Percentiles rank a stretch among this genome's conserved stretches.
Evolutionary conservation across 2,329 filamentous ascomycete genomes (phyloP).

Genomic region (Intubia oerlemansii): DNA sequence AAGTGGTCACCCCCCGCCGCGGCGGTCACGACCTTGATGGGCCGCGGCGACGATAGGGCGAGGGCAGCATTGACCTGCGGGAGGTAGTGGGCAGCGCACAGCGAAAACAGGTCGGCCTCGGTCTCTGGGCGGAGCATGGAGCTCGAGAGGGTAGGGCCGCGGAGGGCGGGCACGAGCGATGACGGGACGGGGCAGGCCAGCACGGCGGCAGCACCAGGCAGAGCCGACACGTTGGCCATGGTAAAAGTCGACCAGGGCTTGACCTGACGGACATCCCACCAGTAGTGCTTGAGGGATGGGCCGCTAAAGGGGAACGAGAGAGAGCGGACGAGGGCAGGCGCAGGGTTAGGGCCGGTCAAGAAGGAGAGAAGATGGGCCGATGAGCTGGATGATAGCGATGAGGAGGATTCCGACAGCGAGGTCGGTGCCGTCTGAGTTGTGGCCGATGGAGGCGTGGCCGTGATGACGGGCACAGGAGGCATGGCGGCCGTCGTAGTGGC

Average conservation of each 20-base stretch:
- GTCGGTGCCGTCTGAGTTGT: background rate
- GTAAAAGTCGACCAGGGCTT: slow-evolving; percentile 69
- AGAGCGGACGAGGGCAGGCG: slow-evolving; percentile 61
- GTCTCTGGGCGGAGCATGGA: slow-evolving; percentile 47
- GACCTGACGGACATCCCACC: slow-evolving; percentile 88
- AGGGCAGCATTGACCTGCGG: slow-evolving; percentile 76
- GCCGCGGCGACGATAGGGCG: slow-evolving; percentile 47
- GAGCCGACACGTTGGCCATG: slow-evolving; percentile 43
- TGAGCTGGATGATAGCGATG: slow-evolving; percentile 7
- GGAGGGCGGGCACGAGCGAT: slow-evolving; percentile 36
- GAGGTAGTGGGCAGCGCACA: slow-evolving; percentile 60
- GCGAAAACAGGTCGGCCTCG: slow-evolving; percentile 51
- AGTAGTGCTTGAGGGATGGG: slow-evolving; percentile 61
- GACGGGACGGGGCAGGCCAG: slow-evolving; percentile 47
- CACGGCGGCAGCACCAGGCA: slow-evolving; percentile 51
- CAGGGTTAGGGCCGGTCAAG: slow-evolving; percentile 60
- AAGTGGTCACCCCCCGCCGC: slow-evolving; percentile 35
- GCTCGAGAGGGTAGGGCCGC: slow-evolving; percentile 21
- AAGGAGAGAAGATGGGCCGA: slow-evolving; percentile 47
- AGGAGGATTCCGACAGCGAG: background rate
- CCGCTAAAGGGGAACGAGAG: slow-evolving; percentile 48
- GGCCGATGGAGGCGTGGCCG: slow-evolving; percentile 13
- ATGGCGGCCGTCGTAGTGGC: background rate
- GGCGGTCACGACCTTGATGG: slow-evolving; percentile 31
- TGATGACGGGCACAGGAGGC: slow-evolving; percentile 7